Conservation (phyloP, 169 alveolate genomes). For the Plasmodium malariae region DNA sequence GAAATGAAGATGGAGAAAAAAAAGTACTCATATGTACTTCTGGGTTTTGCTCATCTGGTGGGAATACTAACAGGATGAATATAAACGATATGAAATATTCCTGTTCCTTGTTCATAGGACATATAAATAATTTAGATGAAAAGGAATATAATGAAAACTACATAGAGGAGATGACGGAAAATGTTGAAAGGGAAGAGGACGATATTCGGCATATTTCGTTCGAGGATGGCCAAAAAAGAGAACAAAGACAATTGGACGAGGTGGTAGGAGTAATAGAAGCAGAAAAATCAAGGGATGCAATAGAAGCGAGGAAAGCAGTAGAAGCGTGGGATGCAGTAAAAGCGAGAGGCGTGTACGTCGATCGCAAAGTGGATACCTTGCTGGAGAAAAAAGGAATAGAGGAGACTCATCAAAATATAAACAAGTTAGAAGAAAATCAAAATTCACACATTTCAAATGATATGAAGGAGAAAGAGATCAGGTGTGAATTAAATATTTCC, state of each 20-base stretch:
- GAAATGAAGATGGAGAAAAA: slow-evolving; percentile 7
- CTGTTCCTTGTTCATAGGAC: slow-evolving; percentile 47
- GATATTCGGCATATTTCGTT: no score
- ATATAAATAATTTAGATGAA: slow-evolving; percentile 20
- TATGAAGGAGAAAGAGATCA: neutral
- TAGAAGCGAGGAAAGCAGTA: neutral
- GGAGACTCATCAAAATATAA: neutral
- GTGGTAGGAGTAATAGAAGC: no score
- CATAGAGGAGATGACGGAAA: neutral
- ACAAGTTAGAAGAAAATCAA: neutral
- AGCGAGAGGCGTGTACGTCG: neutral
- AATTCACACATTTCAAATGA: neutral
- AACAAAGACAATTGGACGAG: no score
- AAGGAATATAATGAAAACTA: neutral
- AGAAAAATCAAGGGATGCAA: neutral
- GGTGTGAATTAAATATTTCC: neutral
- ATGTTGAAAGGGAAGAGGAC: neutral
- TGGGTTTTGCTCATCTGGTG: neutral
- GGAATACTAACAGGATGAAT: neutral
- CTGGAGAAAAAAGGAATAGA: neutral
- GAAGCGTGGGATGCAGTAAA: neutral
- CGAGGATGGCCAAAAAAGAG: no score
- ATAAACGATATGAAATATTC: neutral
- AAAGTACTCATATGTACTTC: slow-evolving; percentile 44
- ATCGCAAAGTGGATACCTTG: neutral